Base-by-base conservation (phyloP, 2,329 filamentous ascomycete species). In the Pseudonectria foliicola region DNA sequence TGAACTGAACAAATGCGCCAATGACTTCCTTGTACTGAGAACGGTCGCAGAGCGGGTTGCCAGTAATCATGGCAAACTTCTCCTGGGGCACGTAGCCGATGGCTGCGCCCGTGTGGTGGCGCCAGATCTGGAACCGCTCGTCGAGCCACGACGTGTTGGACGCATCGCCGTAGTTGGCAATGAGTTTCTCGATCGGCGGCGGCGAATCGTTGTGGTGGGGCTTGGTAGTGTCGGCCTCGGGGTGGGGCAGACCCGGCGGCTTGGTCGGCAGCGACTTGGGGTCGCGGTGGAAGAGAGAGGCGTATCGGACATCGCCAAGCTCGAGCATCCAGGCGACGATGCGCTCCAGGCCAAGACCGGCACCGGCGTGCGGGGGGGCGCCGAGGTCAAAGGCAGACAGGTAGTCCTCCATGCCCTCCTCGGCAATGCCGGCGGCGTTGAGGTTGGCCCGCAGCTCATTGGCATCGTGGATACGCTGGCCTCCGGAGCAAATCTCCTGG, bases 91-190 rank as follows among this genome's bases (percentile, higher is more conserved):
- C 85, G 54, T 85, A 95, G 10, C 87, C 85, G 24, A 95, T 73
- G 5, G 88, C 88, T 0, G 88, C 89, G 31, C 89, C 89, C 3
- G 84, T 90, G 14, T 74, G 64, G 54, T 95, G 86, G 21, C 89
- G 80, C 86, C 87, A 95, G 38, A 94, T 80, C 53, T 85, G 73
- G 58, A 89, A 95, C 6, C 87, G 80, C 6, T 88, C 84, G 57
- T 95, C 89, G 7, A 92, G 75, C 87, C 88, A 95, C 0, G 87
- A 92, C 0, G 89, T 95, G 54, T 94, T 93, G 31, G 87, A 88
- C 2, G 89, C 87, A 60, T 95, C 89, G 43, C 89, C 89, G 49
- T 95, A 95, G 60, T 95, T 95, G 54, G 87, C 87, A 57, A 95
- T 88, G 27, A 95, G 78, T 55, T 94, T 83, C 56, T 89, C 85